Evolutionary conservation across 306 rosid genomes (phyloP), one percentile per base, ranked within the genome.

Genomic region (Cicer arietinum): DNA sequence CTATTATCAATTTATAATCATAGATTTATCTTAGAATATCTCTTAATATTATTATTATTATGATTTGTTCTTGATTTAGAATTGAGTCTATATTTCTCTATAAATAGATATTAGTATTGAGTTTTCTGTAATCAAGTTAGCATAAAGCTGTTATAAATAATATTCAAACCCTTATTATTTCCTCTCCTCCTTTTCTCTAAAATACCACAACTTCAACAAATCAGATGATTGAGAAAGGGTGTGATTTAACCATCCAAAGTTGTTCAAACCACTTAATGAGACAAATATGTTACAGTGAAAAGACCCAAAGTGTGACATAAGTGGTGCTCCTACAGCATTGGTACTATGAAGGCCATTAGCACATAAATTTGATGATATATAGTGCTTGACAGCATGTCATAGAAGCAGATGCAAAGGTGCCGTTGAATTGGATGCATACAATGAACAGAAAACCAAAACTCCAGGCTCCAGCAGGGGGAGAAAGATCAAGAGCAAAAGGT

Each of bases 191-290:
- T 25, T 25, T 25, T 25, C 30, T 25, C 30, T 2, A 25, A 25
- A 25, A 25, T 25, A 3, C 4, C 30, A 25, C 30, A 25, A 25
- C 30, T 25, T 25, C 30, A 25, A 25, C 30, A 25, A 25, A 25
- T 59, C n/a, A 48, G 75, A 77, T 2, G 44, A 39, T 62, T 43
- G 37, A 39, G 58, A 61, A 73, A 52, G 43, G 65, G 35, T 53
- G 16, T 56, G 47, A 67, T 46, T 9, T 25, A 25, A 25, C 35
- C 35, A 25, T 25, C 35, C 35, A 25, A 25, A 25, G 35, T 25
- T 52, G 56, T 22, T 74, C 69, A 69, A 78, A 74, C 71, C 20
- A n/a, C 73, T 62, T 9, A 74, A 48, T 41, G 47, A 71, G 67
- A 67, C 60, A 78, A 82, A 63, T 16, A 48, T 41, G 56, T 25